Evolutionary conservation across 139 green algal genomes (phyloP), one percentile per base, ranked within the genome.

Genomic region (Coccomyxa sp.): DNA sequence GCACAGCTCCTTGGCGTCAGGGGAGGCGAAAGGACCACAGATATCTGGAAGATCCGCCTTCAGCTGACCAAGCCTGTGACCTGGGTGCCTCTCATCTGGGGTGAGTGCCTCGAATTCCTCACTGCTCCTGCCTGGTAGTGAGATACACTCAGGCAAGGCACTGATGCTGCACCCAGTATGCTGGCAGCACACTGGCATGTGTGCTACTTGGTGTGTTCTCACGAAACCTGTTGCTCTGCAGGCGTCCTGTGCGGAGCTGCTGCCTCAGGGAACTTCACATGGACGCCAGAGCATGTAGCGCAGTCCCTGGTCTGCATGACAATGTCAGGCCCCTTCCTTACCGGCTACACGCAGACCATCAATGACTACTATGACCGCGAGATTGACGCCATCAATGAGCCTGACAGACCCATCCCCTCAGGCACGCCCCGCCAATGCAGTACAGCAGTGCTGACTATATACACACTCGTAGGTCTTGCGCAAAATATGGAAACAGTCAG

Each of bases 301-400:
- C 89, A 95, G 88, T 89, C 93, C 40, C 70, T 95, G 39, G 82
- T 90, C 0, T 98, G 94, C 88, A 99, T 99, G 92, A 79, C 94
- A 75, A 94, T 99, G 89, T 94, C 90, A 8, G 96, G 96, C 0
- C 96, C 96, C 6, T 89, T 97, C 78, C 92, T 99, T 36, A 99
- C 96, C 0, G 96, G 96, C n/a, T 99, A 96, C 89, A 99, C 96
- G 0, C 96, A 96, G 84, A 98, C 95, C 58, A 99, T 99, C 85
- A 99, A 99, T 79, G 96, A 99, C 88, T 99, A 90, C 85, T 98
- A 98, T 77, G 96, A 99, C 87, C 81, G 93, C 3, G 96, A 99
- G 35, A 98, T 99, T 68, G 96, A 99, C 80, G 96, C 96, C 79
- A 99, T 99, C 90, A 99, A 99, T 83, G 96, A 99, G 88, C 96